Conservation (phyloP, 352 stramenopile genomes). For the Phytophthora aleatoria region DNA sequence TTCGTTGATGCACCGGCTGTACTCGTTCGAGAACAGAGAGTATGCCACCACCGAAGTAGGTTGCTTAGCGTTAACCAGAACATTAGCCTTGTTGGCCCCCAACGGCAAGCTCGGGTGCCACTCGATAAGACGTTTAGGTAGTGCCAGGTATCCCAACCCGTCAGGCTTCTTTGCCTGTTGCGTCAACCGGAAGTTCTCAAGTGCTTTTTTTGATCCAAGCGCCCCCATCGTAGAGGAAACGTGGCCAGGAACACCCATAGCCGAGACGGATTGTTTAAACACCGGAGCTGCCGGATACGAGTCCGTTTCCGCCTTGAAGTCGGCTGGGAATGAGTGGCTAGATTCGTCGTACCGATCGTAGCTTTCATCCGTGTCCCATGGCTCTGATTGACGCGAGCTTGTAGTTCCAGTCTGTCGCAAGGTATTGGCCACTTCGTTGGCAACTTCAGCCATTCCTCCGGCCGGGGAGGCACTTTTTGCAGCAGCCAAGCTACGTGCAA, state of each 20-base stretch:
- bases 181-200: slow-evolving; percentile 70
- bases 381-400: slow-evolving; percentile 56
- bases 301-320: slow-evolving; percentile 46
- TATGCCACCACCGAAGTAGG: slow-evolving; percentile 88
- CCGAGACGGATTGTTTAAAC: slow-evolving; percentile 28
- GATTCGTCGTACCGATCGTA: slow-evolving; percentile 64
- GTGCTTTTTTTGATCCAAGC: slow-evolving; percentile 55
- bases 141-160: slow-evolving; percentile 68
- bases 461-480: slow-evolving; percentile 28
- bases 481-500: slow-evolving; percentile 63
- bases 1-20: slow-evolving; percentile 74
- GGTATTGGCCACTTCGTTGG: slow-evolving; percentile 82
- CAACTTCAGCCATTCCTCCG: slow-evolving; percentile 45
- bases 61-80: slow-evolving; percentile 81
- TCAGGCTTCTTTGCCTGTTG: slow-evolving; percentile 69
- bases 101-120: slow-evolving; percentile 82
- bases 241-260: slow-evolving; percentile 43
- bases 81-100: slow-evolving; percentile 70
- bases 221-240: slow-evolving; percentile 71
- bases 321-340: slow-evolving; percentile 68
- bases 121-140: slow-evolving; percentile 79
- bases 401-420: slow-evolving; percentile 44
- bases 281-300: slow-evolving; percentile 16
- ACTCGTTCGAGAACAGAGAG: slow-evolving; percentile 83
- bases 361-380: slow-evolving; percentile 66